Conservation (phyloP, 73 alveolate species). For the Durusdinium trenchii region DNA sequence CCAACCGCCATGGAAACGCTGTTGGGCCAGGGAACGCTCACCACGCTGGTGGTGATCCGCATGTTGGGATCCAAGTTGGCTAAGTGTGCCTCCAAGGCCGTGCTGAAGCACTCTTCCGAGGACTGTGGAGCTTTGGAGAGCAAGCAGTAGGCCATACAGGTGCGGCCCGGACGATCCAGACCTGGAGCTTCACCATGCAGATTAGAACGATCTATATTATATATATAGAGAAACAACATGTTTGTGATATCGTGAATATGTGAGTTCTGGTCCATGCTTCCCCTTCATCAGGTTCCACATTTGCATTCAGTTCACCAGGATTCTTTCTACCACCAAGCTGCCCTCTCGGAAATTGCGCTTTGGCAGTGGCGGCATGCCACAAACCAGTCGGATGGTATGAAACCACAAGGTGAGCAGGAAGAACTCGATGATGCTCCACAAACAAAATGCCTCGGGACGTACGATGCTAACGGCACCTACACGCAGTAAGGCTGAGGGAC, state of each 20-base stretch:
- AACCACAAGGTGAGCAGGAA: conserved; percentile 70
- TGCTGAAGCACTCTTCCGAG: conserved; percentile 53
- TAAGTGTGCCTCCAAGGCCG: conserved; percentile 62
- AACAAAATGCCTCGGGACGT: conserved; percentile 60
- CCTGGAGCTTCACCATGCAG: too few species aligned
- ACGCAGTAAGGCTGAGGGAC: too few species aligned
- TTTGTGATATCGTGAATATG: not conserved
- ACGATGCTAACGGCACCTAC: too few species aligned
- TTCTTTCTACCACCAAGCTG: not conserved
- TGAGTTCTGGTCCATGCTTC: not conserved
- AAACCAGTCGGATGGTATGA: conserved; percentile 47
- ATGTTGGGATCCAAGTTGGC: conserved; percentile 92
- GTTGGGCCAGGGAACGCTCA: not conserved
- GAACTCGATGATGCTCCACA: conserved; percentile 80
- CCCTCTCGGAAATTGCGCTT: conserved; percentile 28
- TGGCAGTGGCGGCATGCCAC: conserved; percentile 89
- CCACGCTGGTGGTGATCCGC: conserved; percentile 89
- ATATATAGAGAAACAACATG: too few species aligned
- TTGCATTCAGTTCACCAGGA: not conserved
- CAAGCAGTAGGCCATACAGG: conserved; percentile 47
- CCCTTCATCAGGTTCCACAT: not conserved
- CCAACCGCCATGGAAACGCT: not conserved
- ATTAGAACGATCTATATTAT: too few species aligned
- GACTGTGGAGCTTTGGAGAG: conserved; percentile 24
- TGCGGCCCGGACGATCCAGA: conserved; percentile 37